Conservation (phyloP, 1,284 basidiomycete species). For the Melanopsichium pennsylvanicum region DNA sequence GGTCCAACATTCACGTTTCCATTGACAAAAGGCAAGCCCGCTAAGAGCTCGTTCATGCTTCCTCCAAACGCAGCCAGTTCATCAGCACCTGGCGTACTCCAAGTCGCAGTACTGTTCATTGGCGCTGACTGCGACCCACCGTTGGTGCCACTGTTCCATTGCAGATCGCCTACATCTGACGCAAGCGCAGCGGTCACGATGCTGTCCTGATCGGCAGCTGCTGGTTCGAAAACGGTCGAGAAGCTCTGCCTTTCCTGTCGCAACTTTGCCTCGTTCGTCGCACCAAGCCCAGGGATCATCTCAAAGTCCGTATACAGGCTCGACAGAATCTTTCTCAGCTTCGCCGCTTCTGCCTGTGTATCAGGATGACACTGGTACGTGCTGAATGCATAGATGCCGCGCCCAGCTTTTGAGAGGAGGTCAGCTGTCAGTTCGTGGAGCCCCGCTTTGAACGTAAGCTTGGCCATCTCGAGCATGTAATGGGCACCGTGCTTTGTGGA, state of each 20-base stretch:
- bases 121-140: neutral
- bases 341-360: slow-evolving; percentile 22
- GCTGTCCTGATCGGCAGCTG: slow-evolving; percentile 7
- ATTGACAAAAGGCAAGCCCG: slow-evolving; percentile 25
- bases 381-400: slow-evolving; percentile 34
- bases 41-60: slow-evolving; percentile 27
- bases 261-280: slow-evolving; percentile 25
- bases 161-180: slow-evolving; percentile 15
- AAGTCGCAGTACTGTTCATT: slow-evolving; percentile 6
- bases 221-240: slow-evolving; percentile 28
- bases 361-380: slow-evolving; percentile 36
- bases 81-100: slow-evolving; percentile 26
- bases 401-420: slow-evolving; percentile 28
- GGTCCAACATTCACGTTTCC: neutral
- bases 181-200: slow-evolving; percentile 2
- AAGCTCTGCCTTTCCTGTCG: slow-evolving; percentile 21
- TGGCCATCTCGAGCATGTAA: slow-evolving; percentile 36
- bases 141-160: slow-evolving; percentile 5
- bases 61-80: slow-evolving; percentile 15
- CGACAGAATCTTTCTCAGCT: slow-evolving; percentile 19
- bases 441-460: slow-evolving; percentile 22
- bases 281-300: slow-evolving; percentile 33
- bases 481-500: slow-evolving; percentile 25
- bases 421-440: slow-evolving; percentile 36
- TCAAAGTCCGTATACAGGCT: slow-evolving; percentile 27